A percentile compares a stretch with the other conserved stretches of the same genome.
Conservation (phyloP, 345 rosid genomes). For the Gynandropsis gynandra region DNA sequence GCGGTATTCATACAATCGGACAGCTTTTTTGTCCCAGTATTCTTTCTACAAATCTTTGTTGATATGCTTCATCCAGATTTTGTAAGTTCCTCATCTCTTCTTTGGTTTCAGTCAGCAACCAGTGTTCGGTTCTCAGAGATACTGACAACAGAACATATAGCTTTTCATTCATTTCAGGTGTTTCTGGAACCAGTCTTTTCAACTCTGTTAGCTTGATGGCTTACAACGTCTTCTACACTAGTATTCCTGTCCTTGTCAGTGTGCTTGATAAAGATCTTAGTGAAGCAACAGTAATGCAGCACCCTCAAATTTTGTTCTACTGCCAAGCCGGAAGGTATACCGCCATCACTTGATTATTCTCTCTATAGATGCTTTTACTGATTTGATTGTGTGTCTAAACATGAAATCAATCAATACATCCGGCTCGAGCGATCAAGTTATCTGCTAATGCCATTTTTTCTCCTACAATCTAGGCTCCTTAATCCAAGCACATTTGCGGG, state of each 20-base stretch:
- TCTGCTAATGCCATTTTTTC: neutral
- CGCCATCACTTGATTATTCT: neutral
- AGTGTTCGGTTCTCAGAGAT: constrained; percentile 5
- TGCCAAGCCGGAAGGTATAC: constrained; percentile 98
- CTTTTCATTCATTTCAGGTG: constrained; percentile 98
- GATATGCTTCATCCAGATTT: constrained; percentile 95
- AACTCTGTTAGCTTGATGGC: constrained; percentile 99
- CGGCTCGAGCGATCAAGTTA: constrained; percentile 3
- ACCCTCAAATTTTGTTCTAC: constrained; percentile 93
- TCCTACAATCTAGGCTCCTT: constrained; percentile 56
- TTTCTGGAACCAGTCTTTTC: constrained; percentile 97
- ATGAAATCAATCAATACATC: constrained; percentile 2
- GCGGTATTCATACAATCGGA: constrained; percentile 93
- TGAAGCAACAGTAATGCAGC: constrained; percentile 91
- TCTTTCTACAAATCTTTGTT: constrained; percentile 90
- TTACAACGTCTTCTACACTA: constrained; percentile 92
- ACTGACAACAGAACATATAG: constrained; percentile 48
- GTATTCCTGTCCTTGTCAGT: constrained; percentile 85
- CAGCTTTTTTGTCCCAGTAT: constrained; percentile 93
- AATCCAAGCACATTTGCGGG: constrained; percentile 99
- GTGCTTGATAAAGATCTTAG: constrained; percentile 95
- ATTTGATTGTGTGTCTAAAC: neutral
- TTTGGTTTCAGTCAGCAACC: neutral
- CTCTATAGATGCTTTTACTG: constrained; percentile 2
- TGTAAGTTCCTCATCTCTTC: constrained; percentile 50